Base-by-base conservation (phyloP, 805 yeast species). In the Starmerella lactis-condensi region DNA sequence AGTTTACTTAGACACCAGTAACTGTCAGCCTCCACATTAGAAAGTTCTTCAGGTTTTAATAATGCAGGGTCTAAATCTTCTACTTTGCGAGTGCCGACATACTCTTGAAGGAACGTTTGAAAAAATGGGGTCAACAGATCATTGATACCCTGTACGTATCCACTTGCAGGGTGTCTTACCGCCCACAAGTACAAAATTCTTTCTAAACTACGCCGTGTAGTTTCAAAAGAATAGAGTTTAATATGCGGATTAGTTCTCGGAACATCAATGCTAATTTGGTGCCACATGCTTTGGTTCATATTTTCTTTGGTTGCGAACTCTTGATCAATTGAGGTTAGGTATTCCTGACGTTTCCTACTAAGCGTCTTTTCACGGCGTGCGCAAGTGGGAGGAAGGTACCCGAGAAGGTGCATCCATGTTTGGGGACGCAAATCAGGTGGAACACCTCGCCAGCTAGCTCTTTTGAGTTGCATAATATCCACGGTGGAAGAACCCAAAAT, bases 111-210 rank as follows among this genome's bases (percentile, higher is more conserved):
- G 46, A 85, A 85, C 0, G 82, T 73, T 53, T 85, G 93, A 53
- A 66, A 82, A 50, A 89, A 79, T 3, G 98, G 96, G 2, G 95
- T 85, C 11, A 73, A 79, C 30, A 85, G 61, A 55, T 85, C 98
- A 52, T 85, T 85, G 31, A 85, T 85, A 17, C 98, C 98, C 57
- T 85, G 98, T 14, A 85, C 98, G 52, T 85, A 85, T 11, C 98
- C 98, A 48, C 89, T 73, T 5, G 96, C 94, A 1, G 98, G 96
- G 50, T 89, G 96, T 42, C 96, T 64, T 17, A 85, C 72, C 0
- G 96, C 91, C 98, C 98, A 85, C 21, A 85, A 58, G 47, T 82
- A 85, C 32, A 85, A 57, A 7, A 89, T 71, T 42, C 75, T 69
- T 44, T 83, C 82, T 36, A 85, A 58, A 11, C 91, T 69, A 33